Evolutionary conservation across 345 rosid species (phyloP), one percentile per base, ranked within the genome.

Genomic region (Cardamine occulta): DNA sequence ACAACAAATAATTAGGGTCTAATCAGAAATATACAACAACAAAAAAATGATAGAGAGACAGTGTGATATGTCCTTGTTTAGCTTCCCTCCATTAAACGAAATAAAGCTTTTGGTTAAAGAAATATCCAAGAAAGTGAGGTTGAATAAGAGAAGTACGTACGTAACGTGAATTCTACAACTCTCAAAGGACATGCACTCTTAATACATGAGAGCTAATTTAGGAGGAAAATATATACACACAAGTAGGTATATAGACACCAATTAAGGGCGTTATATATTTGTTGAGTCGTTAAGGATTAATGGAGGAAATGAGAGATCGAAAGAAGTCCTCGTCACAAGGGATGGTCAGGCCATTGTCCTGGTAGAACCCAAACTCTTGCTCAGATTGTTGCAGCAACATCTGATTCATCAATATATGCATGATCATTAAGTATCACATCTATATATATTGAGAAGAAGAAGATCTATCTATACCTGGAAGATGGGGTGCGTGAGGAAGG

Each of bases 401-500:
- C 80, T 76, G 75, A 29, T 51, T 37, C 21, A 37, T 26, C 7
- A 44, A 17, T 19, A 42, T 45, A 45, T 12, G 5, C 17, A 19
- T 18, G 3, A 18, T 19, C 12, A 4, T 4, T 31, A 13, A 13
- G 34, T 40, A 39, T 47, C 18, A 31, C 31, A 12, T 32, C 14
- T 15, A 35, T 13, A 35, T 7, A 19, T 5, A 55, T 37, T 24
- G 24, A 17, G n/a, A 17, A 54, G 26, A 17, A 10, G 26, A 18
- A 10, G 37, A 23, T n/a, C 9, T 42, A 35, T 35, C 10, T 34
- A 37, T 40, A 75, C 80, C 80, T 86, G 90, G 39, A 94, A 87
- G 82, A 84, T 80, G 0, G 97, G 97, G 60, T 85, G 93, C 21
- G 67, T 73, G 70, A 90, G 73, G 82, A 85, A 88, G 24, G 98